Evolutionary conservation across 2,329 filamentous ascomycete species (phyloP), one percentile per base, ranked within the genome.

Genomic region (Ascochyta pisi): DNA sequence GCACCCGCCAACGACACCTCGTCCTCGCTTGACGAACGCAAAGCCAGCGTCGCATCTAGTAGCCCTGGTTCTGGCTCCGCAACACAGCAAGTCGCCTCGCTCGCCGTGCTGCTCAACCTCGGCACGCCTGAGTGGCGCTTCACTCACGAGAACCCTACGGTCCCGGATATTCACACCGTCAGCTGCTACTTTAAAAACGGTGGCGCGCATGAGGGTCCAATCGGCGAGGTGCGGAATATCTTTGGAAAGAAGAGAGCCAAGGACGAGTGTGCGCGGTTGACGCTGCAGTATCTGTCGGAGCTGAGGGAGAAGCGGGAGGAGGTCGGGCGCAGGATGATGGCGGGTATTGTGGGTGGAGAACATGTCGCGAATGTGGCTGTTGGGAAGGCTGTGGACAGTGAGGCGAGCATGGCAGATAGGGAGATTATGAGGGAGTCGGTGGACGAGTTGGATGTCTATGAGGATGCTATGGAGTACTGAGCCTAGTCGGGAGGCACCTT

Each of bases 231-330:
- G 2, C 57, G 68, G 0, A 70, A 77, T 50, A 68, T 83, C 0
- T 79, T 70, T 57, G 82, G 82, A 3, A 79, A 78, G 73, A 82
- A 81, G 68, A 78, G 73, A 43, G 80, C 81, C 0, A 82, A 79
- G 65, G 79, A 83, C 54, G 75, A 77, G 57, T 78, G 80, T 66
- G 81, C 81, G n/a, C 66, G 72, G 53, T 50, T 69, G 31, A 75
- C 81, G 9, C 51, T 79, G 62, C 49, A 24, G 71, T 81, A 40
- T 61, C 83, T 40, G 65, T 27, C 15, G 70, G 47, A 67, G 15
- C 71, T 81, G 33, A 60, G 35, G 57, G 61, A 58, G 44, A 23
- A 42, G 24, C 16, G 53, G 10, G 41, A 50, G 41, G 45, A 16
- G 23, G 4, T 54, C 15, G 50, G 33, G 8, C 29, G 12, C 3